Base-by-base conservation (phyloP, 2,329 filamentous ascomycete species). In the Botryotinia convoluta region DNA sequence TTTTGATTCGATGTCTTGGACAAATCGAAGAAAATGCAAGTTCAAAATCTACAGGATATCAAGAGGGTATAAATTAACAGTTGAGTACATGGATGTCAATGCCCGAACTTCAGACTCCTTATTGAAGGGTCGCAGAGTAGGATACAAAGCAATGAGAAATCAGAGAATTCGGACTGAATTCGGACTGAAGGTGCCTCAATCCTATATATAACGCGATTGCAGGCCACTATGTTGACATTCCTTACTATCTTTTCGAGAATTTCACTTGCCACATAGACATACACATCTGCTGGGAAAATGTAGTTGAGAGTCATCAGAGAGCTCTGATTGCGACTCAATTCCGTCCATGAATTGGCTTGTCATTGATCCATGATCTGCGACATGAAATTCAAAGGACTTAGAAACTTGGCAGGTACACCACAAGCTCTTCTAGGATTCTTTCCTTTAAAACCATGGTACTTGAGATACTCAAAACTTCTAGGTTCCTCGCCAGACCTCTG, bases 401-500 rank as follows among this genome's bases (percentile, higher is more conserved):
- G 12, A 29, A 48, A 29, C 1, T n/a, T 3, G 26, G 7, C 3
- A 16, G 14, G 5, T 7, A 54, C 12, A 14, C 1, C 26, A 16
- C 2, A 29, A 51, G 10, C 22, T 51, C 26, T 7, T 2, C 7
- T 8, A 16, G 6, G 2, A 3, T 1, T 10, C 4, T 16, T 16
- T 6, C 5, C 1, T 10, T 1, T 16, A 4, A 26, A 10, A n/a
- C 16, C 0, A n/a, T 3, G 48, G 4, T 12, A 54, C 12, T 14
- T 29, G 5, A 16, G 10, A 8, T 29, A 4, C 26, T 54, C 26
- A 54, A 8, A 6, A 16, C 51, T 8, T 29, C 51, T 29, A 5
- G 5, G 4, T 14, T 3, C 1, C 12, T 54, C 12, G 14, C 45
- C 5, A 26, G 8, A 14, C 6, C 26, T 54, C 0, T 12, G 1